Conservation (phyloP, 1,139 yeast genomes). For the Wickerhamiella pararugosa region DNA sequence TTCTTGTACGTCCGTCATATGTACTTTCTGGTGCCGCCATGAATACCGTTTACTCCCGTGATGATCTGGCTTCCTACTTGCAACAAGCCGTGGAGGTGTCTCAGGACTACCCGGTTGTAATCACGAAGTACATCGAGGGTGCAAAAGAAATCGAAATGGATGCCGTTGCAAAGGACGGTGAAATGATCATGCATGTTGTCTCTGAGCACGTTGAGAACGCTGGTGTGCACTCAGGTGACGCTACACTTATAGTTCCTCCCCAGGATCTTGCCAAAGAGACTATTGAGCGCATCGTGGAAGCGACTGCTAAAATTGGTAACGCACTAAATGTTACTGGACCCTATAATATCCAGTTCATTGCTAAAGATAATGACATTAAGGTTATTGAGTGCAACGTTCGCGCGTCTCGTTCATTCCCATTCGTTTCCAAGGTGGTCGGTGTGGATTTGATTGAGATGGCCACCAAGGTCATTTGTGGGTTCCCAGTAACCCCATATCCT, state of each 20-base stretch:
- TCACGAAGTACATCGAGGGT: constrained; percentile 91
- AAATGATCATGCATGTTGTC: constrained; percentile 91
- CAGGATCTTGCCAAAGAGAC: constrained; percentile 91
- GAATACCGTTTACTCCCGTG: constrained; percentile 88
- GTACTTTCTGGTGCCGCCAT: constrained; percentile 98
- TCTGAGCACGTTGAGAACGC: constrained; percentile 99
- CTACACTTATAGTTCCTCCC: constrained; percentile 93
- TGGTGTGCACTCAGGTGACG: constrained; percentile 99
- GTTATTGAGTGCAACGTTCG: constrained; percentile 98
- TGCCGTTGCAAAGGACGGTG: constrained; percentile 93
- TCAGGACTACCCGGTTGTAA: constrained; percentile 94
- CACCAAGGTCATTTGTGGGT: constrained; percentile 86
- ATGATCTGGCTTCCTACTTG: constrained; percentile 76
- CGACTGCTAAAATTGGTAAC: constrained; percentile 90
- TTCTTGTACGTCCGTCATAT: constrained; percentile 92
- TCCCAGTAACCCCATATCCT: constrained; percentile 81
- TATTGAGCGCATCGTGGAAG: constrained; percentile 76
- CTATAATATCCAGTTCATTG: constrained; percentile 90
- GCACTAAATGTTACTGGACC: constrained; percentile 98
- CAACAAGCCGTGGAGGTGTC: constrained; percentile 95
- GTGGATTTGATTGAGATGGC: constrained; percentile 96
- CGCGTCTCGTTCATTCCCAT: constrained; percentile 98
- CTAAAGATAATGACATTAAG: constrained; percentile 83
- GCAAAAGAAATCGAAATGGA: constrained; percentile 99
- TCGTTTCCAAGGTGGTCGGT: constrained; percentile 94